These are phyloP conservation scores for Euphorbia peplus DNA, from an alignment of 345 rosid species.

Conservation along the genomic window DNA sequence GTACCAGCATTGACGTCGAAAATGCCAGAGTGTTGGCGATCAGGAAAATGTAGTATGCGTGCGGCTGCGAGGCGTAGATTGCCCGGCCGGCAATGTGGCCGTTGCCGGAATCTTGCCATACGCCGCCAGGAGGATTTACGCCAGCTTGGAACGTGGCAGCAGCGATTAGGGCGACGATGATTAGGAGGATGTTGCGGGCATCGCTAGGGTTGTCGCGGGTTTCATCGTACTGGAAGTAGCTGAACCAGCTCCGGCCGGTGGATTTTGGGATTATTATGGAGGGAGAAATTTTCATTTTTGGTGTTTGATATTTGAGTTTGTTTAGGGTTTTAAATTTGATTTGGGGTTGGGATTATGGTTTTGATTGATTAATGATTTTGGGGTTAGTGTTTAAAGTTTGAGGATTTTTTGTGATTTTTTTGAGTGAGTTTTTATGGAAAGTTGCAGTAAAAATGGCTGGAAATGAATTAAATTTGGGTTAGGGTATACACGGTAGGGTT, in stretches of 20 bases:
- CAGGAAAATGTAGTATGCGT: conserved; percentile 28
- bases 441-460: no score
- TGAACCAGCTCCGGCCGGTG: conserved; percentile 19
- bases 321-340: no score
- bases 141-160: conserved; percentile 27
- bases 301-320: no score
- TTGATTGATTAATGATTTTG: no score
- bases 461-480: no score
- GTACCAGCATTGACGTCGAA: conserved; percentile 16
- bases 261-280: not conserved
- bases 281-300: no score
- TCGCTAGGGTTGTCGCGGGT: conserved; percentile 14
- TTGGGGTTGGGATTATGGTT: no score
- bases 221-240: conserved; percentile 10
- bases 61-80: conserved; percentile 9
- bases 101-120: conserved; percentile 18
- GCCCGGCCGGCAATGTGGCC: conserved; percentile 1
- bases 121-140: conserved; percentile 22
- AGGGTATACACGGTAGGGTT: no score
- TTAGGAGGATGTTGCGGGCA: conserved; percentile 12
- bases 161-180: conserved; percentile 14
- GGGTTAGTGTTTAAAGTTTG: no score
- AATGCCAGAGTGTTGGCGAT: conserved; percentile 16
- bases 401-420: no score
- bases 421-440: no score